Evolutionary conservation across 176 grass and related monocot genomes (phyloP), one percentile per base, ranked within the genome.

Genomic region (Puya raimondii): DNA sequence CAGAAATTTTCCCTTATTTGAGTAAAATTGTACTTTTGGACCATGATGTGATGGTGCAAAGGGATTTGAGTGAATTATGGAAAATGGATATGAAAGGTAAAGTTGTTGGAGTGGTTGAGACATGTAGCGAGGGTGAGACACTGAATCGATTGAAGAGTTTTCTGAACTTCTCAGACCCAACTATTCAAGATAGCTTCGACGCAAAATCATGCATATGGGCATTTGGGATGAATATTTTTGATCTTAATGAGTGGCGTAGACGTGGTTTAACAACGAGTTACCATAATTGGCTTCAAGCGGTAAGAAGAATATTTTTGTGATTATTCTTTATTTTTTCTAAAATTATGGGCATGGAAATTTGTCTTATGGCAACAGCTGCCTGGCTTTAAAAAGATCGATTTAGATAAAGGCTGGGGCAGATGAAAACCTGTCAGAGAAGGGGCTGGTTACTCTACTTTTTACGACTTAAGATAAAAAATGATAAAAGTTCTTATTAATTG

Each of bases 221-320:
- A 66, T 90, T 87, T 77, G 89, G 93, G 13, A 83, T 97, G 86
- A 96, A 92, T 54, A 83, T 92, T 51, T 90, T 97, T 81, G 66
- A 92, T 64, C 86, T 97, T 25, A 74, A 85, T 49, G 79, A 85
- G 76, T 92, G 93, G 93, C 76, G 86, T 20, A 86, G 50, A 58
- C 79, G 77, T 73, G 79, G 67, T 66, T 68, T 97, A 23, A 81
- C 73, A 48, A 48, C 51, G 33, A 78, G 68, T 64, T 85, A 89
- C 48, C 74, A 81, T 72, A 92, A 81, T 49, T 92, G 84, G 93
- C 77, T 87, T 82, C 48, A 87, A 58, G 12, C 73, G 79, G 93
- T 97, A 87, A 85, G 84, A 64, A 2, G 16, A 65, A 26, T 50
- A 49, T 70, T 26, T 79, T 22, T 48, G 16, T 70, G 11, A 10